Percentiles rank a stretch among this genome's conserved stretches.
phyloP scores from a whole-genome alignment of 2,329 filamentous ascomycete genomes.

The Aspergillus neoniger region DNA sequence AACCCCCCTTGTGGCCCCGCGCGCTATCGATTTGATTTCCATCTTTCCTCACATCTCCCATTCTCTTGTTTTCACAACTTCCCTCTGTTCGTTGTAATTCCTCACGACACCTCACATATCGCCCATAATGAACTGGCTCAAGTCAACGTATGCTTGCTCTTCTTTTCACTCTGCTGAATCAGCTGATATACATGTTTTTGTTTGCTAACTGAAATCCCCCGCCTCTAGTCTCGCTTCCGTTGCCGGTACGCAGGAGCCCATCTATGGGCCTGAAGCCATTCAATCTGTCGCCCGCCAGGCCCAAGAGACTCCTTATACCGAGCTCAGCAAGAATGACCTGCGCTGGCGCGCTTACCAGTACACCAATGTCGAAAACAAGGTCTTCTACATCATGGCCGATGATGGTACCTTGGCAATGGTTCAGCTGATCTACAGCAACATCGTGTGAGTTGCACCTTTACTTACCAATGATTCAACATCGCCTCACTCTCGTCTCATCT shows the following conservation, averaged over 20 bases:
- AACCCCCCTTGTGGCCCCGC: slow-evolving; percentile 32
- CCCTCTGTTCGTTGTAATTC: slow-evolving; percentile 1
- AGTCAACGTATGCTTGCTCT: slow-evolving; percentile 70
- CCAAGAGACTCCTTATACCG: slow-evolving; percentile 75
- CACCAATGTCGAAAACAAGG: slow-evolving; percentile 92
- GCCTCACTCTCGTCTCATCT: neutral
- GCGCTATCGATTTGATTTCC: slow-evolving; percentile 40
- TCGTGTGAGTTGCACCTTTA: slow-evolving; percentile 65
- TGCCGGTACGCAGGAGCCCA: slow-evolving; percentile 92
- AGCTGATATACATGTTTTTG: neutral
- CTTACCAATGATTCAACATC: neutral
- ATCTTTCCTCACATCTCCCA: slow-evolving; percentile 19
- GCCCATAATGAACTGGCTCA: slow-evolving; percentile 90
- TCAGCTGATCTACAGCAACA: slow-evolving; percentile 97
- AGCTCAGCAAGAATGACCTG: slow-evolving; percentile 73
- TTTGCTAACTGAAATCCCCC: slow-evolving; percentile 56
- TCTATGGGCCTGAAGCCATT: slow-evolving; percentile 88
- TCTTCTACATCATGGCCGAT: slow-evolving; percentile 85
- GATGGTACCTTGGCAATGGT: slow-evolving; percentile 73
- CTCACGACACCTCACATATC: slow-evolving; percentile 10
- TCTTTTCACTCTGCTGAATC: slow-evolving; percentile 4
- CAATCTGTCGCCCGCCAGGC: slow-evolving; percentile 81
- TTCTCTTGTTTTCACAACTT: slow-evolving; percentile 19
- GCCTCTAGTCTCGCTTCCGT: slow-evolving; percentile 65
- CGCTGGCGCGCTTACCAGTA: slow-evolving; percentile 80